Evolutionary conservation across 225 moss, liverwort and hornwort species (phyloP).

Genomic region (Bryoerythrophyllum caledonicum): DNA sequence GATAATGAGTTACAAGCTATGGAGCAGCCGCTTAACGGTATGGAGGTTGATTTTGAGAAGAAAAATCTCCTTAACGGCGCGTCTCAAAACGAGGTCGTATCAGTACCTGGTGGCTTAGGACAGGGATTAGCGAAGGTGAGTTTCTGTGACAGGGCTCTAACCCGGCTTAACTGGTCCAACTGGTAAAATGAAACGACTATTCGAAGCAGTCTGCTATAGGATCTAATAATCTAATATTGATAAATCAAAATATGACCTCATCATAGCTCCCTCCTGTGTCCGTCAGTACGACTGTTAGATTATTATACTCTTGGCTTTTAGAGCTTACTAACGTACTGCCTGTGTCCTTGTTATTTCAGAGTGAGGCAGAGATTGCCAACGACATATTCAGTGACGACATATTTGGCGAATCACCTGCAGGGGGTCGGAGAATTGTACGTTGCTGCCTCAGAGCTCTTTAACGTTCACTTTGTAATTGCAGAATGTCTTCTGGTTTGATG

Average conservation of each 20-base stretch:
- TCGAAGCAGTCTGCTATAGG: background rate
- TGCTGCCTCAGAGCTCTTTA: conserved; percentile 1
- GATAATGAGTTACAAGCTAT: conserved; percentile 35
- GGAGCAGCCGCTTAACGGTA: conserved; percentile 39
- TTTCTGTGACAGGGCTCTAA: conserved; percentile 10
- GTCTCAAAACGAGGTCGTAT: conserved; percentile 19
- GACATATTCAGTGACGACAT: conserved; percentile 99
- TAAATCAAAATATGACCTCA: background rate
- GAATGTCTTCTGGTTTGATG: background rate
- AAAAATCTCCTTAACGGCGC: conserved; percentile 50
- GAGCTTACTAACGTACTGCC: background rate
- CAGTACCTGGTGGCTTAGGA: conserved; percentile 58
- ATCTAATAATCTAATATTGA: background rate
- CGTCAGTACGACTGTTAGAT: background rate
- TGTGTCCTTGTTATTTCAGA: conserved; percentile 46
- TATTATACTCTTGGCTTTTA: background rate
- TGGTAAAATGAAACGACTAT: background rate
- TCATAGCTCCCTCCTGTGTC: background rate
- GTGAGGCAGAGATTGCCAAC: conserved; percentile 77
- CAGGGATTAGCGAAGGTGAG: conserved; percentile 84
- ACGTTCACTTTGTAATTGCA: background rate
- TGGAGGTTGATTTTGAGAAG: conserved; percentile 53
- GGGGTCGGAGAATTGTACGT: conserved; percentile 85
- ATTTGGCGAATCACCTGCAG: conserved; percentile 98
- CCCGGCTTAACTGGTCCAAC: background rate